Percentiles rank a stretch among this genome's conserved stretches.
phyloP scores from a whole-genome alignment of 371 early-diverging fungal genomes.

The Saksenaea oblongispora region DNA sequence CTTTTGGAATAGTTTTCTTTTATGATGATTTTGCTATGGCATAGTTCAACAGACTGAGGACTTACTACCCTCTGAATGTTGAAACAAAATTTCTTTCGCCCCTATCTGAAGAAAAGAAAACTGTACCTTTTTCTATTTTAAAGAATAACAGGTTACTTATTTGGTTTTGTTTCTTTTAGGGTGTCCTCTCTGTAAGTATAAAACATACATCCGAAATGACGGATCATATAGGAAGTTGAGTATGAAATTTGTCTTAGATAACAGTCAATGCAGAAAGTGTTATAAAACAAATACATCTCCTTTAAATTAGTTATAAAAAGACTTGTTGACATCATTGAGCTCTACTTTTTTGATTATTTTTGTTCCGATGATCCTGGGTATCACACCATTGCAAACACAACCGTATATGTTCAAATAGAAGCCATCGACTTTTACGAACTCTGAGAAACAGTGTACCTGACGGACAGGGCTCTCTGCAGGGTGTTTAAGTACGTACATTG shows the following conservation, averaged over 20 bases:
- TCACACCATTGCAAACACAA: too few species aligned
- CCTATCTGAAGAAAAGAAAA: conserved; percentile 8
- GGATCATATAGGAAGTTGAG: neutral
- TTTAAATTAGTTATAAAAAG: too few species aligned
- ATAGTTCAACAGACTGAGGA: conserved; percentile 18
- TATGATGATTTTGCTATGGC: conserved; percentile 6
- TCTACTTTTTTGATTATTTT: too few species aligned
- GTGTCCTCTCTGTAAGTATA: too few species aligned
- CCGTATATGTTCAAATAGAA: too few species aligned
- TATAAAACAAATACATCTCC: neutral
- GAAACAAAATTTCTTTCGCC: conserved; percentile 16
- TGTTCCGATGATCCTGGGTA: too few species aligned
- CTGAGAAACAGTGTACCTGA: too few species aligned
- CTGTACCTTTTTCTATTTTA: neutral
- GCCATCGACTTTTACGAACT: too few species aligned
- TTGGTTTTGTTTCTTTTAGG: neutral
- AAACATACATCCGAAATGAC: neutral
- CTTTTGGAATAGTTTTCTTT: neutral
- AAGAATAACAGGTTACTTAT: neutral
- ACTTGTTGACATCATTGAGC: too few species aligned
- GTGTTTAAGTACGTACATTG: too few species aligned
- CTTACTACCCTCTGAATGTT: conserved; percentile 16
- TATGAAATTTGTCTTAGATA: neutral
- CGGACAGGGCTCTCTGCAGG: too few species aligned
- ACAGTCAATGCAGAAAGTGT: neutral